Base-by-base conservation (phyloP, 768 basidiomycete species). In the Lactifluus piperatus region DNA sequence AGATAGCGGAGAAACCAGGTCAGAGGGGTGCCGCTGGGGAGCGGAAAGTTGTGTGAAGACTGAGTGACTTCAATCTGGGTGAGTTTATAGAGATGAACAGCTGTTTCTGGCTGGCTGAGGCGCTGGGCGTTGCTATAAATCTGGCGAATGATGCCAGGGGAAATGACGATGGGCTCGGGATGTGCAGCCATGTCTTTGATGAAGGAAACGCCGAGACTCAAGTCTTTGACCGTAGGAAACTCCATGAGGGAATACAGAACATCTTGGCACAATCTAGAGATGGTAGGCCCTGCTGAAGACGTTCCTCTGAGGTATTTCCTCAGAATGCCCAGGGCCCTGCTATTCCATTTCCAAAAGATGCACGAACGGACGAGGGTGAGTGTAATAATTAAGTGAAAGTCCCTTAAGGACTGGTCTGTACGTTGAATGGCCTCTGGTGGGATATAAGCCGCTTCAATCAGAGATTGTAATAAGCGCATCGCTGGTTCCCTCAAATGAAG, bases 1-100 rank as follows among this genome's bases (percentile, higher is more conserved):
- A 85, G 71, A 67, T 77, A 67, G 3, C 70, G 58, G 73, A 87
- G 74, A n/a, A 86, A 68, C 80, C 80, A 85, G 18, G 74, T 66
- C 51, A 84, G 63, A 2, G 77, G 66, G 9, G 61, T 45, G 29
- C 76, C 77, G 41, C 71, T 71, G 5, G 87, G 86, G 20, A 77
- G 68, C 5, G 82, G 80, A 58, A 83, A 84, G 4, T 62, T 56
- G 53, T 73, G 73, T n/a, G 63, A 61, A 22, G 65, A 57, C 47
- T 67, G 65, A 46, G 77, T 69, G 24, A 59, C 58, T 18, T 60
- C 59, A 9, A 71, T 69, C 14, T 76, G 77, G 4, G 79, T 74
- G 62, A 76, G 76, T 0, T 68, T 62, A 65, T 83, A 86, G 39
- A 88, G 68, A 13, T 60, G 52, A 45, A 72, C 69, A 11, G 80